These are phyloP conservation scores for Tuber umbilicatum DNA, from an alignment of 495 filamentous ascomycete genomes.

Conservation along the genomic window DNA sequence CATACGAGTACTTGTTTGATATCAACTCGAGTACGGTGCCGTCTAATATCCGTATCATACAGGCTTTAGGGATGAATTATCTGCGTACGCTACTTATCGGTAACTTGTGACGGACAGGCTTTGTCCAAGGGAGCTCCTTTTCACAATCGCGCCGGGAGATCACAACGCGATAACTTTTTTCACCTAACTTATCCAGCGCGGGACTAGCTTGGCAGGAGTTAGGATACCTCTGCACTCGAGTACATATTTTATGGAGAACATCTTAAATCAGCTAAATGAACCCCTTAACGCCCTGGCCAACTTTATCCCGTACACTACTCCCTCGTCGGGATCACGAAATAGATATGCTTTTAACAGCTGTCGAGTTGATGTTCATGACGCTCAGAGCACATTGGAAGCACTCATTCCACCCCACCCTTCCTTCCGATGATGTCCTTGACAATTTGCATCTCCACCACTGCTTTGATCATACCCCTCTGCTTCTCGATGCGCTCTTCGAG, in stretches of 20 bases:
- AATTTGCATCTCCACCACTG: conserved; percentile 38
- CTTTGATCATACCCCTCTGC: conserved; percentile 54
- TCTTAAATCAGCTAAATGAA: not conserved
- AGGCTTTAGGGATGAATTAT: not conserved
- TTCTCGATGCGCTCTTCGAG: conserved; percentile 60
- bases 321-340: not conserved
- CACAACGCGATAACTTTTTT: not conserved
- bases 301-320: not conserved
- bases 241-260: not conserved
- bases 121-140: not conserved
- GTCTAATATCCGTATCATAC: not conserved
- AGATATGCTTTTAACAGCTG: not conserved
- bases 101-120: not conserved
- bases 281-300: not conserved
- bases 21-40: too few relatives aligned
- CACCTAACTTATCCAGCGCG: not conserved
- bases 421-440: conserved; percentile 32
- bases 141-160: not conserved
- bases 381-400: not conserved
- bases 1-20: not conserved
- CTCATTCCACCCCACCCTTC: conserved; percentile 14
- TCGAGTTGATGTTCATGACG: not conserved
- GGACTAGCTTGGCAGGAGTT: not conserved
- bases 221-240: not conserved
- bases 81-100: not conserved